A percentile compares a stretch with the other conserved stretches of the same genome.
Conservation (phyloP, 805 yeast genomes). For the Ogataea trehalophila region DNA sequence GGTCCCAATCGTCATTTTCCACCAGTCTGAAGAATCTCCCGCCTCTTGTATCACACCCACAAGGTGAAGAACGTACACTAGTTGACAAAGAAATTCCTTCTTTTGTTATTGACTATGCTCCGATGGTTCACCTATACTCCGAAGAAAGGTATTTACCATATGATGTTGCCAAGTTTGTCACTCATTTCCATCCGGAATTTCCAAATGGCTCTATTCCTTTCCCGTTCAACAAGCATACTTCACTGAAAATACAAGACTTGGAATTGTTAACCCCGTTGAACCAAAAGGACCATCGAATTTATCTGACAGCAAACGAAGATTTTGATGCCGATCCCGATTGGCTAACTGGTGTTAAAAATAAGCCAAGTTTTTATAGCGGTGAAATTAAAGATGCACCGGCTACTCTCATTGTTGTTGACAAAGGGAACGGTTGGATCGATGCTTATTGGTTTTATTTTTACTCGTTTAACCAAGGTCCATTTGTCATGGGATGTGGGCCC, state of each 20-base stretch:
- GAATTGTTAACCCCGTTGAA: constrained; percentile 30
- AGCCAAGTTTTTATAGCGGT: constrained; percentile 71
- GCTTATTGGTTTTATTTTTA: constrained; percentile 96
- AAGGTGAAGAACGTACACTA: constrained; percentile 33
- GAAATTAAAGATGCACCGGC: constrained; percentile 75
- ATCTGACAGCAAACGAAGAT: constrained; percentile 62
- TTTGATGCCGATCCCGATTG: constrained; percentile 74
- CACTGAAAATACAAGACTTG: constrained; percentile 28
- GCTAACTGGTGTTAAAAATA: constrained; percentile 69
- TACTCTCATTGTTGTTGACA: constrained; percentile 75
- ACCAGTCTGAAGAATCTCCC: constrained; percentile 28
- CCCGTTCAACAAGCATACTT: constrained; percentile 6
- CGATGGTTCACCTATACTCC: constrained; percentile 78
- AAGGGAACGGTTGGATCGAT: constrained; percentile 92
- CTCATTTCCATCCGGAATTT: constrained; percentile 56
- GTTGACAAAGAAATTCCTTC: constrained; percentile 55
- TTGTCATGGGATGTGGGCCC: constrained; percentile 96
- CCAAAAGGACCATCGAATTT: constrained; percentile 36
- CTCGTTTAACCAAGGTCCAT: constrained; percentile 91
- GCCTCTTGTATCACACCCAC: constrained; percentile 32
- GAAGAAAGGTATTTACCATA: constrained; percentile 87
- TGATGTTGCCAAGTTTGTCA: constrained; percentile 65
- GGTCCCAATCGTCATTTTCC: not conserved
- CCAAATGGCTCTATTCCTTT: constrained; percentile 41
- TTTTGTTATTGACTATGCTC: constrained; percentile 62